phyloP scores from a whole-genome alignment of 257 asterid species.

The Solanum raphanifolium region DNA sequence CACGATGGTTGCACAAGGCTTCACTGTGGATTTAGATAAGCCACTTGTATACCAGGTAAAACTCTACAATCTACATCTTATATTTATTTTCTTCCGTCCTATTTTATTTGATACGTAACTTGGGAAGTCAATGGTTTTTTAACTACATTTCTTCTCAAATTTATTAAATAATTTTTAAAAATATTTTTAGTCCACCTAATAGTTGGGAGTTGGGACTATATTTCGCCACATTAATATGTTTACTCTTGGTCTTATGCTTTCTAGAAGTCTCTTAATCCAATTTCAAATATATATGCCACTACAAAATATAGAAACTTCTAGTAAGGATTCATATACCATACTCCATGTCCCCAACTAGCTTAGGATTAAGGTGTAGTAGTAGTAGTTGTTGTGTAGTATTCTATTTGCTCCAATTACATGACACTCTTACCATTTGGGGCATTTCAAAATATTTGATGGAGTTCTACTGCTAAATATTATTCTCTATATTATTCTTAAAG shows the following conservation, averaged over 20 bases:
- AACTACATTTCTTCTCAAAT: neutral
- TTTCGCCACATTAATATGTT: neutral
- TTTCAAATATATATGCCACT: neutral
- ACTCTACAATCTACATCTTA: neutral
- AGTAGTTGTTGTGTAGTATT: neutral
- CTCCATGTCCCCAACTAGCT: neutral
- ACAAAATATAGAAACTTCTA: neutral
- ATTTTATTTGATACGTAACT: neutral
- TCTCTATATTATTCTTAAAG: neutral
- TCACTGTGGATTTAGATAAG: neutral
- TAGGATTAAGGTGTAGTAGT: neutral
- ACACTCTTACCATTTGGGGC: neutral
- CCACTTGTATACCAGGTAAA: slow-evolving; percentile 1
- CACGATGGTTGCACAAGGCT: neutral
- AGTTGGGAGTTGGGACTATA: neutral
- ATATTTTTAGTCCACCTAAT: neutral
- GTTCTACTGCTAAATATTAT: neutral
- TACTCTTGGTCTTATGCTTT: neutral
- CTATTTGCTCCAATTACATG: neutral
- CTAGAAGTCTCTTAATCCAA: neutral
- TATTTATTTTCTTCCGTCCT: neutral
- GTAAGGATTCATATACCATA: neutral
- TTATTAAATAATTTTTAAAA: neutral
- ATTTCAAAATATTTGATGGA: neutral
- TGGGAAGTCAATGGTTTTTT: neutral